phyloP scores from a whole-genome alignment of 2,329 filamentous ascomycete species.

The Neobulgaria alba region DNA sequence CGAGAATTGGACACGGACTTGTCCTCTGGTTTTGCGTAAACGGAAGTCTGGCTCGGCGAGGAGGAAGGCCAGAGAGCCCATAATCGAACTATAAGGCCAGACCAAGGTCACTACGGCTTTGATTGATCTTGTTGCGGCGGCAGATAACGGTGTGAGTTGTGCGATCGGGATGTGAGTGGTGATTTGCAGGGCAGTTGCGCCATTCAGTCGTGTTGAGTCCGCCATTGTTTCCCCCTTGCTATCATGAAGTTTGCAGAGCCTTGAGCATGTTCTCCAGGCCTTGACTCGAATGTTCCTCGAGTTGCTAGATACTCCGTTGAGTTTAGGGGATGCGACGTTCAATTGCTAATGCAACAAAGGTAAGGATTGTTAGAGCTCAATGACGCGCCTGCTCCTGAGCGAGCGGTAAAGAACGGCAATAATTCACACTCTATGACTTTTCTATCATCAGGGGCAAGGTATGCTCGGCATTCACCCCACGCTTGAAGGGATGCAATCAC shows the following conservation, averaged over 20 bases:
- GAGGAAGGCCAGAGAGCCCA: slow-evolving; percentile 64
- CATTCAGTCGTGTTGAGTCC: slow-evolving; percentile 4
- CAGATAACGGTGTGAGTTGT: slow-evolving; percentile 40
- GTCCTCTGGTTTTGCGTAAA: slow-evolving; percentile 65
- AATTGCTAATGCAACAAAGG: no score
- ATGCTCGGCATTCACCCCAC: background rate
- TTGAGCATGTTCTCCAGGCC: slow-evolving; percentile 6
- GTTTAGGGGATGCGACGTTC: no score
- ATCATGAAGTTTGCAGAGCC: background rate
- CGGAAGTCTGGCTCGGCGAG: slow-evolving; percentile 80
- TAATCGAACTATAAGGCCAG: slow-evolving; percentile 84
- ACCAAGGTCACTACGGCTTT: slow-evolving; percentile 72
- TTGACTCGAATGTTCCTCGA: no score
- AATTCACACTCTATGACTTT: no score
- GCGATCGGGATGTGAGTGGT: slow-evolving; percentile 44
- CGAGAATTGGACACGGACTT: slow-evolving; percentile 70
- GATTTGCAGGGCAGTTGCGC: slow-evolving; percentile 9
- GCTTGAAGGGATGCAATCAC: background rate
- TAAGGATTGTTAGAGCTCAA: no score
- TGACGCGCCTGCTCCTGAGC: no score
- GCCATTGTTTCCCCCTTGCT: slow-evolving; percentile 14
- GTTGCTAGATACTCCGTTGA: no score
- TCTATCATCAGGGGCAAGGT: no score
- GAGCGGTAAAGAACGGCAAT: no score
- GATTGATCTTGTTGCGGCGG: slow-evolving; percentile 39